Conservation (phyloP, 2,329 filamentous ascomycete species). For the Colletotrichum tamarilloi region DNA sequence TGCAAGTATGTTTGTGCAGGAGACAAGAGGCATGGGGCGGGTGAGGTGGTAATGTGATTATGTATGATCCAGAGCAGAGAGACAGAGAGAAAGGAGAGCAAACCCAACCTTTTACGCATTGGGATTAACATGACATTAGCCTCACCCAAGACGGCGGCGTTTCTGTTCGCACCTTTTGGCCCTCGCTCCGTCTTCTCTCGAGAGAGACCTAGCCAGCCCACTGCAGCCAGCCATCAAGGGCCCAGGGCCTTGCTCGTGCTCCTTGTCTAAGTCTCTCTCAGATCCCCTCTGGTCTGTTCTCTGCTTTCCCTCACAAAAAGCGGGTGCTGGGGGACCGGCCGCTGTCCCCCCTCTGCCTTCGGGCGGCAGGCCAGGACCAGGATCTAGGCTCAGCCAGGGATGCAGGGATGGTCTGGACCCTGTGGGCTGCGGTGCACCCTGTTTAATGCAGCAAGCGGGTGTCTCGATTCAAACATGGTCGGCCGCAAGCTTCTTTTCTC, state of each 20-base stretch:
- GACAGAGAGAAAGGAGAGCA: not conserved
- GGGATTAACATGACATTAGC: not conserved
- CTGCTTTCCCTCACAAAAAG: conserved; percentile 7
- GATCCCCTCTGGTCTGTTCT: not conserved
- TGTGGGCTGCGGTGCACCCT: conserved; percentile 21
- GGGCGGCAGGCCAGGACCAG: conserved; percentile 12
- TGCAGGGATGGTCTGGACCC: conserved; percentile 33
- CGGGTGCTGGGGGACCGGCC: not conserved
- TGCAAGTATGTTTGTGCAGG: not conserved
- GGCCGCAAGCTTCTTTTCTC: conserved; percentile 3
- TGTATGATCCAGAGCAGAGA: conserved; percentile 3
- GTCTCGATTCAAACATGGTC: conserved; percentile 25
- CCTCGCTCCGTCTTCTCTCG: not conserved
- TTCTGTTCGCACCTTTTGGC: not conserved
- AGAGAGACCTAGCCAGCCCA: not conserved
- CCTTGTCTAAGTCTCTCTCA: not conserved
- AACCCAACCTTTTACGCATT: not conserved
- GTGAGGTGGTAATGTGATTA: not conserved
- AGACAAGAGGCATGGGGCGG: not conserved
- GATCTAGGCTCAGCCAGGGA: conserved; percentile 23
- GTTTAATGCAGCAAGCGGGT: not conserved
- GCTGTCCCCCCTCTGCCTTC: conserved; percentile 1
- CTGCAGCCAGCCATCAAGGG: not conserved
- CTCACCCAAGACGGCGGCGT: not conserved
- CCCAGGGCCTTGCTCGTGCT: not conserved